These are phyloP conservation scores for Vachellia collinsii DNA, from an alignment of 306 rosid species.

Conservation along the genomic window DNA sequence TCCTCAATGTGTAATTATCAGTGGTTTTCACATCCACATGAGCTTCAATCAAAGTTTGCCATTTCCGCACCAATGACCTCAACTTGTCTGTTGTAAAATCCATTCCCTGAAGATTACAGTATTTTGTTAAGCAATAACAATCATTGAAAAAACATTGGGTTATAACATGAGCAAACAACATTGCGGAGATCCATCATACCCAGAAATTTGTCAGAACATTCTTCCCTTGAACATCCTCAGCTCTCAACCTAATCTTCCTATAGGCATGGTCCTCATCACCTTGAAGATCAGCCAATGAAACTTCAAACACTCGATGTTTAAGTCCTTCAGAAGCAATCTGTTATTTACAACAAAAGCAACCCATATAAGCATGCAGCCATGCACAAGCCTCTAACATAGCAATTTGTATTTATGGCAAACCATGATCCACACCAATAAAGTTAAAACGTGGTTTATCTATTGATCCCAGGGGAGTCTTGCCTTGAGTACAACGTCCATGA, in stretches of 20 bases:
- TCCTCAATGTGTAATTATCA: slow-evolving; percentile 68
- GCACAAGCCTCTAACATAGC: neutral
- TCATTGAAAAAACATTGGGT: neutral
- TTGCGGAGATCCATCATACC: slow-evolving; percentile 48
- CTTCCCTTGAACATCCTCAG: slow-evolving; percentile 94
- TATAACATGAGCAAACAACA: neutral
- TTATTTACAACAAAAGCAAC: neutral
- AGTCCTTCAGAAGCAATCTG: slow-evolving; percentile 99
- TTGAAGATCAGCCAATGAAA: slow-evolving; percentile 95
- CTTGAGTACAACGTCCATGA: no score
- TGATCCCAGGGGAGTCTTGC: no score
- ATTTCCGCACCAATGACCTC: slow-evolving; percentile 85
- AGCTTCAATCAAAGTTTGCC: slow-evolving; percentile 95
- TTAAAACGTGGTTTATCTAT: no score
- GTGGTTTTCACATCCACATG: slow-evolving; percentile 97
- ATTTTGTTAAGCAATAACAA: neutral
- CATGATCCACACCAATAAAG: no score
- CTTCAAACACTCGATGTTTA: slow-evolving; percentile 90
- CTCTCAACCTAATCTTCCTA: slow-evolving; percentile 91
- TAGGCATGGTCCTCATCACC: slow-evolving; percentile 89
- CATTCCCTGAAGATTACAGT: slow-evolving; percentile 66
- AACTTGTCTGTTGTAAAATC: slow-evolving; percentile 89
- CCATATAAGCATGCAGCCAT: neutral
- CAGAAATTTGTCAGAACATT: slow-evolving; percentile 90
- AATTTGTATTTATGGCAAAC: no score